A percentile compares a stretch with the other conserved stretches of the same genome.
These are phyloP conservation scores for Furcasterigmium sp. DNA, from an alignment of 2,329 filamentous ascomycete genomes.

Conservation along the genomic window DNA sequence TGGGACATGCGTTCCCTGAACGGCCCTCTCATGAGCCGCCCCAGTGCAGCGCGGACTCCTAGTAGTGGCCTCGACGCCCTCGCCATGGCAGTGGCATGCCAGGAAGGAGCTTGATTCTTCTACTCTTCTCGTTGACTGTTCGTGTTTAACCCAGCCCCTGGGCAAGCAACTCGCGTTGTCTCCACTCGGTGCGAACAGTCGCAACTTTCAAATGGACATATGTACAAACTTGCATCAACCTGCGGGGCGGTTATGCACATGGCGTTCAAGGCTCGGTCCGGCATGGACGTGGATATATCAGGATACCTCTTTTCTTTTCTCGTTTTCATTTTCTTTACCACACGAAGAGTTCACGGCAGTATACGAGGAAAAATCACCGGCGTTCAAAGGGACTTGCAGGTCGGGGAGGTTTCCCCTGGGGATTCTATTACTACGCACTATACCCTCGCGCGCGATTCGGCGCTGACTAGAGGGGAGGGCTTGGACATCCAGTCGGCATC, in stretches of 20 bases:
- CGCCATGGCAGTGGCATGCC: constrained; percentile 48
- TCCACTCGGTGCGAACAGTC: too few species aligned
- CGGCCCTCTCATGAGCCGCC: constrained; percentile 38
- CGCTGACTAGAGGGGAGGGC: too few species aligned
- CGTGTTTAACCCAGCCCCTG: too few species aligned
- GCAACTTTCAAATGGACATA: not conserved
- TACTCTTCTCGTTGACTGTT: not conserved
- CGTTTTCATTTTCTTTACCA: constrained; percentile 2
- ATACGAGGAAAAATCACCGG: too few species aligned
- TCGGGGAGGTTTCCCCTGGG: too few species aligned
- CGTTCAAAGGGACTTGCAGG: constrained; percentile 4
- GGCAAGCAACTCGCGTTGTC: too few species aligned
- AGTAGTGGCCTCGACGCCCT: constrained; percentile 50
- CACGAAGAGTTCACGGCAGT: too few species aligned
- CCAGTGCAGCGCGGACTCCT: constrained; percentile 33
- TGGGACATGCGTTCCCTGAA: constrained; percentile 45
- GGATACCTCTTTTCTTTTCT: constrained; percentile 3
- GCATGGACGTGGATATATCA: constrained; percentile 1
- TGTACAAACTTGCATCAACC: not conserved
- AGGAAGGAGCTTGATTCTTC: constrained; percentile 28
- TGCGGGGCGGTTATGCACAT: not conserved
- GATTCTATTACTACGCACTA: too few species aligned
- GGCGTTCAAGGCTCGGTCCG: not conserved
- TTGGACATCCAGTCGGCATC: too few species aligned
- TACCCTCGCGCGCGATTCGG: too few species aligned